Base-by-base conservation (phyloP, 805 yeast species). In the Lipomyces starkeyi region DNA sequence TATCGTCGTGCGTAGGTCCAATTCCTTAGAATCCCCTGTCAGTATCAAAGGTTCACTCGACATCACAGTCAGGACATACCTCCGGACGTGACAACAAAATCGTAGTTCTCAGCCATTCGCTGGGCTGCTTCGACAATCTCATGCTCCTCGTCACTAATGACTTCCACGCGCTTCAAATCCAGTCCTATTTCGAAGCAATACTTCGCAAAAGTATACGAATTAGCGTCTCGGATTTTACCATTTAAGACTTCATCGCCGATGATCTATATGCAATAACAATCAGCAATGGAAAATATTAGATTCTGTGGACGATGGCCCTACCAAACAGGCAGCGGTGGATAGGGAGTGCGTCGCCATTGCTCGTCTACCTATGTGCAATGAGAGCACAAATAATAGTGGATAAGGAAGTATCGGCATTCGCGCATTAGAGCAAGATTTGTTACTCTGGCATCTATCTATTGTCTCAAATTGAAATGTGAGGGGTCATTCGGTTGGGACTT, bases 1-100 rank as follows among this genome's bases (percentile, higher is more conserved):
- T 89, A 76, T 92, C 97, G 76, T 92, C 97, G 73, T 91, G 97
- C 0, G 97, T 92, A 3, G 97, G 91, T 0, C 97, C 97, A 67
- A 92, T 91, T 7, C 71, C 66, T 63, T 29, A 9, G 27, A 29
- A 29, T 40, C n/a, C 0, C 86, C 84, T 5, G 65, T 61, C 43
- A 54, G 61, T 25, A 35, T 14, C 37, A n/a, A 53, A 52, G 32
- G 32, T 14, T 17, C 20, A 11, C 20, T 22, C 11, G 14, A 32
- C 22, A 37, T 52, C 14, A 9, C 32, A 17, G n/a, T 27, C 1
- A n/a, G 13, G n/a, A 14, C 55, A 7, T 43, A 25, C 83, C 88
- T 40, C 91, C 90, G 64, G 89, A 83, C 0, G 96, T 91, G 27
- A 90, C 85, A 7, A 90, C 83, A 57, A 91, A 83, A 74, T 90